phyloP scores from a whole-genome alignment of 2,329 filamentous ascomycete genomes.

The Neodidymelliopsis sp. region DNA sequence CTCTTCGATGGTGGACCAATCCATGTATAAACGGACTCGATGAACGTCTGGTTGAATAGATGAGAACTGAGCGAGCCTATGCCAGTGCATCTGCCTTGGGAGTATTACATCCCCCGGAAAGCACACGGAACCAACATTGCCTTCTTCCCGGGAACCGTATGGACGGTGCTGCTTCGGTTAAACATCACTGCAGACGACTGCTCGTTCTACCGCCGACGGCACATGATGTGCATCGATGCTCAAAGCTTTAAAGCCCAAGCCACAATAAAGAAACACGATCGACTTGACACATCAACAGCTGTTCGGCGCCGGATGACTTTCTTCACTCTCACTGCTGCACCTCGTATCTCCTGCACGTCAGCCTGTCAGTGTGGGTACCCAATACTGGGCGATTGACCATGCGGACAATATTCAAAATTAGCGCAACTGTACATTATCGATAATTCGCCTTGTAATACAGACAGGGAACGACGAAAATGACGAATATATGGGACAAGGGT shows the following conservation, averaged over 20 bases:
- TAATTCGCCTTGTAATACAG: slow-evolving; percentile 26
- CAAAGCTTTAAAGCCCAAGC: neutral
- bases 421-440: slow-evolving; percentile 31
- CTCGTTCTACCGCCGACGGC: neutral
- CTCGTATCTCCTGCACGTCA: slow-evolving; percentile 1
- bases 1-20: slow-evolving; percentile 43
- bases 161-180: neutral
- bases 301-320: neutral
- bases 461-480: slow-evolving; percentile 29
- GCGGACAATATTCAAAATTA: slow-evolving; percentile 7
- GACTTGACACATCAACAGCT: neutral
- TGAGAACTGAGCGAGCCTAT: neutral
- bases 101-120: too few relatives aligned
- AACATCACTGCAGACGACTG: neutral
- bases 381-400: slow-evolving; percentile 4
- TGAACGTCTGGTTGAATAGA: slow-evolving; percentile 23
- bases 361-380: neutral
- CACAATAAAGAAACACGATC: neutral
- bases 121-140: too few relatives aligned
- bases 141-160: too few relatives aligned
- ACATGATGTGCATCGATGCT: neutral
- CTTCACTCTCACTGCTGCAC: neutral
- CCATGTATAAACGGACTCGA: slow-evolving; percentile 50
- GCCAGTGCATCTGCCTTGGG: neutral
- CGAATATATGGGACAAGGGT: slow-evolving; percentile 22